Evolutionary conservation across 192 early-diverging fungal species (phyloP).

Genomic region (Gamsiella multidivaricata): DNA sequence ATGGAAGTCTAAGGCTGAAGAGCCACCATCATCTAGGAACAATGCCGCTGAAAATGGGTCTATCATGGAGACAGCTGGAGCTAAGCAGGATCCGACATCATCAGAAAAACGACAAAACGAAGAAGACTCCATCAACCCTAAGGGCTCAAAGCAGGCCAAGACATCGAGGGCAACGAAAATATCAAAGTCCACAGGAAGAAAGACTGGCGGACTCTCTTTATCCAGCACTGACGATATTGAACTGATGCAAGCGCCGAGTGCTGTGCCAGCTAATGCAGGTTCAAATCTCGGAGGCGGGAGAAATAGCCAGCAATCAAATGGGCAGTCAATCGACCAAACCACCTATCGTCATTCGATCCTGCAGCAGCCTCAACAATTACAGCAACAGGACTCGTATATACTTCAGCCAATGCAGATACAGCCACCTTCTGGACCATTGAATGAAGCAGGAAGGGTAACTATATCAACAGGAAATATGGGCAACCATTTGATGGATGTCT

Average conservation of each 20-base stretch:
- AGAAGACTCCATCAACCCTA: slow-evolving; percentile 16
- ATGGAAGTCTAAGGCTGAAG: slow-evolving; percentile 27
- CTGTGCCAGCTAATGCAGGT: no score
- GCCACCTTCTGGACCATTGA: slow-evolving; percentile 5
- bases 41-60: not conserved
- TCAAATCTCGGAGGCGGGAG: not conserved
- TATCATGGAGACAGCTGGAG: not conserved
- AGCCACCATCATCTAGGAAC: not conserved
- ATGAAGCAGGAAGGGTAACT: not conserved
- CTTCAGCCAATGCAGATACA: slow-evolving; percentile 50
- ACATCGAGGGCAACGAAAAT: not conserved
- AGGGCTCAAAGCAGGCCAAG: slow-evolving; percentile 27
- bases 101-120: slow-evolving; percentile 27
- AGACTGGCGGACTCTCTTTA: not conserved
- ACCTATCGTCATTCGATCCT: slow-evolving; percentile 39
- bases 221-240: not conserved
- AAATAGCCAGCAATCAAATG: not conserved
- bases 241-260: not conserved
- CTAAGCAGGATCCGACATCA: not conserved
- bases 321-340: not conserved
- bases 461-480: slow-evolving; percentile 4
- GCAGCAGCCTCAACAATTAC: slow-evolving; percentile 21
- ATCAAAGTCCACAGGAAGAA: not conserved
- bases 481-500: slow-evolving; percentile 20
- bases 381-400: slow-evolving; percentile 31